These are phyloP conservation scores for Coprinopsis cinerea DNA, from an alignment of 768 basidiomycete genomes.

Conservation along the genomic window DNA sequence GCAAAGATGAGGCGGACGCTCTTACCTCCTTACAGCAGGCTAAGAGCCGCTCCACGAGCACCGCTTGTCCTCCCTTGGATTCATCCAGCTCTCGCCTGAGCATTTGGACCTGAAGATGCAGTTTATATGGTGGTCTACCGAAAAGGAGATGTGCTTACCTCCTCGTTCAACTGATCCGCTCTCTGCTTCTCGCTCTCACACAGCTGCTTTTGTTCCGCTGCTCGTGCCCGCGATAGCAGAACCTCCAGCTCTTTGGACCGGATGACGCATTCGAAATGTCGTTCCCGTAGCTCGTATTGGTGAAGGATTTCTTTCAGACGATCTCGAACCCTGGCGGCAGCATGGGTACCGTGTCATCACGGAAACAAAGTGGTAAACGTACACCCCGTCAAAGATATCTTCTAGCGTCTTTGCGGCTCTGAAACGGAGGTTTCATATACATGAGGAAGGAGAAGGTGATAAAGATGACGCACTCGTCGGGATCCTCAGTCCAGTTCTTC, in stretches of 20 bases:
- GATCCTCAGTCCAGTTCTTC: constrained; percentile 79
- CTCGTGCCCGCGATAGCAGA: constrained; percentile 77
- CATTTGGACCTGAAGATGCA: constrained; percentile 46
- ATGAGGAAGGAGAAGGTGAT: no score
- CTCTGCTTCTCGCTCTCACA: constrained; percentile 69
- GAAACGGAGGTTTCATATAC: constrained; percentile 6
- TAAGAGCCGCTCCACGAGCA: constrained; percentile 79
- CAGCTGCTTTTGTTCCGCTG: constrained; percentile 81
- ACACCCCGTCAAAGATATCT: constrained; percentile 85
- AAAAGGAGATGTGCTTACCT: constrained; percentile 42
- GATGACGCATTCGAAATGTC: constrained; percentile 88
- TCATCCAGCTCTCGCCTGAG: constrained; percentile 75
- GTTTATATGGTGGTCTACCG: not conserved
- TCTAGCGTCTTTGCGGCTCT: constrained; percentile 74
- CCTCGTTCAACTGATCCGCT: constrained; percentile 65
- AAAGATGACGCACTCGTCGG: constrained; percentile 53
- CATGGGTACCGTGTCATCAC: constrained; percentile 3
- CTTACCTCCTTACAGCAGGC: constrained; percentile 85
- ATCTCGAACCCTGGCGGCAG: constrained; percentile 62
- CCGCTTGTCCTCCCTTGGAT: constrained; percentile 70
- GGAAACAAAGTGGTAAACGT: constrained; percentile 25
- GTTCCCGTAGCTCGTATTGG: constrained; percentile 86
- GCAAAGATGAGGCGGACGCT: constrained; percentile 6
- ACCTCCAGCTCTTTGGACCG: constrained; percentile 91
- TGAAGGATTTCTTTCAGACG: constrained; percentile 82